Conservation (phyloP, 2,329 filamentous ascomycete species). For the Trichoderma pleuroti region DNA sequence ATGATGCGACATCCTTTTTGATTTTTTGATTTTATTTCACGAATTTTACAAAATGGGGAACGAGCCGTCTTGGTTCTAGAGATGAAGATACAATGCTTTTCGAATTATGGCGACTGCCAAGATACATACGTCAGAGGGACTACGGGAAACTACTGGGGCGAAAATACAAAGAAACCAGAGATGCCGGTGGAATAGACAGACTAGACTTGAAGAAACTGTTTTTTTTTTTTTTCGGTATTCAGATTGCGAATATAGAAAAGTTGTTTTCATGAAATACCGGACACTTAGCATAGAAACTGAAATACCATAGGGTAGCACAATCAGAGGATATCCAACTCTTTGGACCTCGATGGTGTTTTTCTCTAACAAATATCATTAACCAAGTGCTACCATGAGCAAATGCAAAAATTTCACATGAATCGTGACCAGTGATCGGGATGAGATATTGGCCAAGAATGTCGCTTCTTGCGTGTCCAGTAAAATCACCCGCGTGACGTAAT, state of each 20-base stretch:
- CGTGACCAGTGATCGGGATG: neutral
- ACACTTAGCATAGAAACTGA: neutral
- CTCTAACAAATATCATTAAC: neutral
- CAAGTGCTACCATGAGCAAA: neutral
- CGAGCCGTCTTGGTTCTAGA: neutral
- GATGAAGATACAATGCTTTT: neutral
- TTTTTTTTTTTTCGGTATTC: neutral
- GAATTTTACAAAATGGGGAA: neutral
- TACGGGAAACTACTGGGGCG: neutral
- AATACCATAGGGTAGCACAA: neutral
- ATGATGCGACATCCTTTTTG: neutral
- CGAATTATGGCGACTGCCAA: neutral
- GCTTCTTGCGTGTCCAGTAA: neutral
- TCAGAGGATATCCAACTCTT: neutral
- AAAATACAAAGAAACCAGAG: neutral
- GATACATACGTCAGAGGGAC: neutral
- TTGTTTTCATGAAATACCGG: neutral
- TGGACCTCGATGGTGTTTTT: neutral
- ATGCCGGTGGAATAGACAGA: neutral
- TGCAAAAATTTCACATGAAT: neutral
- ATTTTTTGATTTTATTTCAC: neutral
- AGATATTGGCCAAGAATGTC: neutral
- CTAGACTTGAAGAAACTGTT: neutral
- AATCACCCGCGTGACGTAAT: slow-evolving; percentile 6
- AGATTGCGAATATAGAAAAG: neutral